A percentile compares a stretch with the other conserved stretches of the same genome.
phyloP scores from a whole-genome alignment of 495 filamentous ascomycete species.

The Daldinia bambusicola region DNA sequence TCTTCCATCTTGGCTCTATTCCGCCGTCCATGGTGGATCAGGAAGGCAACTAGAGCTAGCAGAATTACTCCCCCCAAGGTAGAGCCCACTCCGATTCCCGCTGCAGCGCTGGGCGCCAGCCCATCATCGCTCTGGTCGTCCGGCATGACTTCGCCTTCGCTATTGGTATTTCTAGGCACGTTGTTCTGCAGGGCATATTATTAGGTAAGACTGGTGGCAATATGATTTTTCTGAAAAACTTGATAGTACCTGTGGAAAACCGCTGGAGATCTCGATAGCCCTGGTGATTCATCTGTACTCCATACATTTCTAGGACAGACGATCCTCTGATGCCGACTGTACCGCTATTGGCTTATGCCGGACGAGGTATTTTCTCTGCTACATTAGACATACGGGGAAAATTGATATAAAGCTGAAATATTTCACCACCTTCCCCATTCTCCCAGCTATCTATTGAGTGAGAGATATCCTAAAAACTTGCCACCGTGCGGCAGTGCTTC shows the following conservation, averaged over 20 bases:
- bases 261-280: not conserved
- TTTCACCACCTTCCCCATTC: not conserved
- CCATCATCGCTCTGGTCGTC: not conserved
- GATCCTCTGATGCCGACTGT: slow-evolving; percentile 1
- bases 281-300: slow-evolving; percentile 22
- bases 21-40: slow-evolving; percentile 29
- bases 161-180: not conserved
- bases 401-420: not conserved
- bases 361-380: not conserved
- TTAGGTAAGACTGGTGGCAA: not conserved
- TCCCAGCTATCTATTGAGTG: not conserved
- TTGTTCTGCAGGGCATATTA: not conserved
- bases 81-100: slow-evolving; percentile 35
- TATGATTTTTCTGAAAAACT: no score
- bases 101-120: slow-evolving; percentile 15
- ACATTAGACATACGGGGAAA: not conserved
- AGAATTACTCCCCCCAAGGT: slow-evolving; percentile 33
- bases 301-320: not conserved
- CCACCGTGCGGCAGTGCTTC: not conserved
- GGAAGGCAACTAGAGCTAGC: slow-evolving; percentile 25
- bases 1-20: slow-evolving; percentile 1
- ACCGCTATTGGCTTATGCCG: slow-evolving; percentile 1
- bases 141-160: not conserved
- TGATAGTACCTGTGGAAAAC: slow-evolving; percentile 18
- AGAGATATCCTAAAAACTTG: not conserved